phyloP scores from a whole-genome alignment of 345 rosid genomes.

The Rhodamnia rubescens region DNA sequence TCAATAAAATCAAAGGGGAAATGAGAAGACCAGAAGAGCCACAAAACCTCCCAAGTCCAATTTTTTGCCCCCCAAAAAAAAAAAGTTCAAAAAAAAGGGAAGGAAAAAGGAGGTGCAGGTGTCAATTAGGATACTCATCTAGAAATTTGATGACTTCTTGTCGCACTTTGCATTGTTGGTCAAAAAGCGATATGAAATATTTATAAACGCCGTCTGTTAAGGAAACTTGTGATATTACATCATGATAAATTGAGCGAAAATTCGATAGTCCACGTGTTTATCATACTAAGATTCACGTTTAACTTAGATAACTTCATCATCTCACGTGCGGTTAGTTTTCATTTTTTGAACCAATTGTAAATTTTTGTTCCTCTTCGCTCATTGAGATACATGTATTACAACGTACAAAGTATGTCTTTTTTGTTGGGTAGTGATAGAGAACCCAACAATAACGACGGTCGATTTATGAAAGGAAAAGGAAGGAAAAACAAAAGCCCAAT shows the following conservation, averaged over 20 bases:
- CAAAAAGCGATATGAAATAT: neutral
- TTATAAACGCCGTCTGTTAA: neutral
- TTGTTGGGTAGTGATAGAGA: no score
- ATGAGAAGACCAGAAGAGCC: neutral
- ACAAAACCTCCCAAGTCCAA: neutral
- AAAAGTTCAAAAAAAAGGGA: no score
- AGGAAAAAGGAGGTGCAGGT: neutral
- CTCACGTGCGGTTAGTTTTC: neutral
- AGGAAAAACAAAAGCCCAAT: neutral
- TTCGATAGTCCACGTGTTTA: neutral
- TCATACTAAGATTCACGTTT: neutral
- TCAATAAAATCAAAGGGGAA: neutral
- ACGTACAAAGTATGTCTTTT: no score
- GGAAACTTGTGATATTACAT: neutral
- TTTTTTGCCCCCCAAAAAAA: neutral
- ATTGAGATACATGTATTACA: no score
- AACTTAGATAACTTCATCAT: neutral
- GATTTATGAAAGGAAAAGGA: neutral
- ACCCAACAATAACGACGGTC: no score
- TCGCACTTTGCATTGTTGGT: no score
- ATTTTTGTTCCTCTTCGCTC: neutral
- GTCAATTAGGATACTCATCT: neutral
- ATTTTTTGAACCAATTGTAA: neutral
- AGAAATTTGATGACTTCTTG: neutral
- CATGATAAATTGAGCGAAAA: neutral